These are phyloP conservation scores for Plasmodium inui DNA, from an alignment of 169 alveolate species.

Conservation along the genomic window DNA sequence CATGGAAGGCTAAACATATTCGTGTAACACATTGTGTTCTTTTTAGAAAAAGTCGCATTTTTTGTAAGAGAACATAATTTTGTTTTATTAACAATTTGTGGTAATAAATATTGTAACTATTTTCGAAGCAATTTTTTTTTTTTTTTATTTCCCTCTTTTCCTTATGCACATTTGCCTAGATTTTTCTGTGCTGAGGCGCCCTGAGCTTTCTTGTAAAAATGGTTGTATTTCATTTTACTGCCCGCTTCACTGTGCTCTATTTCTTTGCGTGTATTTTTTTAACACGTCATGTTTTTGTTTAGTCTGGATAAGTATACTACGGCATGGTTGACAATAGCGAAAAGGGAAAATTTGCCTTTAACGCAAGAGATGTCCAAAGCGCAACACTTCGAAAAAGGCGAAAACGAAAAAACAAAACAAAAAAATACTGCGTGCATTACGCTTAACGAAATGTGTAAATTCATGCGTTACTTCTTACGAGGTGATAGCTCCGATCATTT, in stretches of 20 bases:
- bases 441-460: not conserved
- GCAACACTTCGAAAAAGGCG: not conserved
- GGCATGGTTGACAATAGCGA: not conserved
- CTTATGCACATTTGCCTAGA: not conserved
- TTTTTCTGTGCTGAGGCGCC: not conserved
- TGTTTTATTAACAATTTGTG: not conserved
- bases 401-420: not conserved
- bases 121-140: conserved; percentile 3
- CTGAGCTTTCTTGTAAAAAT: not conserved
- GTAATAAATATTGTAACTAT: not conserved
- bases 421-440: not conserved
- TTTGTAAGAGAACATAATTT: not conserved
- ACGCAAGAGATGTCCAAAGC: not conserved
- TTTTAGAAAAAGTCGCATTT: not conserved
- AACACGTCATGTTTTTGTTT: not conserved
- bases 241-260: not conserved
- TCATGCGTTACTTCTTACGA: not conserved
- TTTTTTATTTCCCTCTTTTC: not conserved
- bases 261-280: not conserved
- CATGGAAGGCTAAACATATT: not conserved
- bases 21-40: not conserved
- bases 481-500: not conserved
- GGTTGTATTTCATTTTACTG: not conserved
- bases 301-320: not conserved
- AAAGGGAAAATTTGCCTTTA: not conserved